Evolutionary conservation across 192 early-diverging fungal species (phyloP), one percentile per base, ranked within the genome.

Genomic region (Dissophora globulifera): DNA sequence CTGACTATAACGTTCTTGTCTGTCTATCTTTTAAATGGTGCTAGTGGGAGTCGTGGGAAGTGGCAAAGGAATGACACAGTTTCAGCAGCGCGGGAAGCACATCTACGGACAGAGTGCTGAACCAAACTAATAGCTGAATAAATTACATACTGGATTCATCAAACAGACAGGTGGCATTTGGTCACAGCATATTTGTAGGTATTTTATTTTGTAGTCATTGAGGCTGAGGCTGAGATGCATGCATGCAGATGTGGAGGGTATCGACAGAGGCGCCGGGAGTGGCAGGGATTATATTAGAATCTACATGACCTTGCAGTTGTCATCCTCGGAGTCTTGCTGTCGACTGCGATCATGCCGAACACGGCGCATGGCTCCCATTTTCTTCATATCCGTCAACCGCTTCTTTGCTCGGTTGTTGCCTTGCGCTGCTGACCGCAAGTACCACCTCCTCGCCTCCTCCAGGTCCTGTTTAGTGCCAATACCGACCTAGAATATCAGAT

Each of bases 371-470:
- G 56, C 62, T 32, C 87, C 89, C 62, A 88, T 71, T 43, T 85
- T 78, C 82, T 93, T 96, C 74, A 96, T 80, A 70, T 98, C 94
- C 27, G 86, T 87, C 51, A 98, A 83, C 40, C 96, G 80, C 52
- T 89, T 84, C 66, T 93, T 87, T 30, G 97, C 96, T 31, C 94
- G 81, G 55, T 84, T 86, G 78, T 97, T 94, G 35, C 90, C 88
- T 79, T 96, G 90, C 27, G 85, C 87, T 29, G 71, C 76, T 2
- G 76, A 71, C 32, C 90, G 84, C 65, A 89, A 69, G 72, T 99
- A 99, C 94, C 95, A 99, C 50, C 85, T 70, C 46, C 92, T 81
- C 2, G 96, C 96, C 63, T 98, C 95, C 30, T 95, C 89, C 30
- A 92, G 31, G 82, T 91, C 89, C 29, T 83, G 82, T 35, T 83